These are phyloP conservation scores for Stagonosporopsis rhizophila DNA, from an alignment of 2,329 filamentous ascomycete genomes.

Conservation along the genomic window DNA sequence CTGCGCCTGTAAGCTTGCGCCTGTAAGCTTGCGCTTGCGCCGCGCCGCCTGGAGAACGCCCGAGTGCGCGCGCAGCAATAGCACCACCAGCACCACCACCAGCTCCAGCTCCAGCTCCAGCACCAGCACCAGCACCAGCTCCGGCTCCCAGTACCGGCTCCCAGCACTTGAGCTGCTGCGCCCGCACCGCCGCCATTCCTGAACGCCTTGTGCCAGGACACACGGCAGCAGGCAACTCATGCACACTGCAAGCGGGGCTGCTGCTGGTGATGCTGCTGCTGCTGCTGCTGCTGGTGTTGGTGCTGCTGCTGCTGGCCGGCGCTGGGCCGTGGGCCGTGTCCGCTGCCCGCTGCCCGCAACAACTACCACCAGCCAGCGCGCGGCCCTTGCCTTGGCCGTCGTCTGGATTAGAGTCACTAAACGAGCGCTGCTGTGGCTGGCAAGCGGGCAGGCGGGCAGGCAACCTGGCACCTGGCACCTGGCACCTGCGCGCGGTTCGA, in stretches of 20 bases:
- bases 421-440: not conserved
- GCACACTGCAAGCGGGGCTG: conserved; percentile 20
- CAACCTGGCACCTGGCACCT: no score
- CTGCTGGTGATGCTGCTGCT: no score
- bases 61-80: conserved; percentile 4
- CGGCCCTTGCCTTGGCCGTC: conserved; percentile 19
- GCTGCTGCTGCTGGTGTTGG: no score
- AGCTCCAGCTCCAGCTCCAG: no score
- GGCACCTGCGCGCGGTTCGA: conserved; percentile 19
- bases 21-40: conserved; percentile 23
- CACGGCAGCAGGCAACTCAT: conserved; percentile 15
- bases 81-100: no score
- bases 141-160: no score
- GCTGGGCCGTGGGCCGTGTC: no score
- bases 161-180: conserved; percentile 15
- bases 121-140: not conserved
- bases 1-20: conserved; percentile 17
- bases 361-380: not conserved
- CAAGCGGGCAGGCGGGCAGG: no score
- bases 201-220: conserved; percentile 21
- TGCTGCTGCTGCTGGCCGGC: no score
- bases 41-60: conserved; percentile 10
- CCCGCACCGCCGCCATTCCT: no score
- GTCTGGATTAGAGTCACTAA: not conserved
- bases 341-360: conserved; percentile 14